phyloP scores from a whole-genome alignment of 1,284 basidiomycete genomes.

The Ustilago loliicola region DNA sequence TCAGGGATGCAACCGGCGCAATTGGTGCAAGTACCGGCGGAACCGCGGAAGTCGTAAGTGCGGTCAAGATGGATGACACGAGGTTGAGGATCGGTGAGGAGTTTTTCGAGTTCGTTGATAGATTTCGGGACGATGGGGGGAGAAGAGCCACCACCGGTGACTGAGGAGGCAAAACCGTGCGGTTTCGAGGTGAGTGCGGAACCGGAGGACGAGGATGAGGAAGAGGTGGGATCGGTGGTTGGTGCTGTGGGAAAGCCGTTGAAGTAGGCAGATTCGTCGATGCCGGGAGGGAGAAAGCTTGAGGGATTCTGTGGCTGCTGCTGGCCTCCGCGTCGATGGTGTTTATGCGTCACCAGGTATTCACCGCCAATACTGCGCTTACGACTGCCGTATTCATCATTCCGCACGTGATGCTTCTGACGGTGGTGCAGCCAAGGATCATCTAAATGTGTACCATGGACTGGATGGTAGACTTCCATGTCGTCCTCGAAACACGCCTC shows the following conservation, averaged over 20 bases:
- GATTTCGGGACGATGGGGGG: slow-evolving; percentile 67
- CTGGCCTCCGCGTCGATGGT: not conserved
- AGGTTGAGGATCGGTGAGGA: slow-evolving; percentile 67
- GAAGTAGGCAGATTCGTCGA: slow-evolving; percentile 6
- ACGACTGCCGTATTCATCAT: slow-evolving; percentile 6
- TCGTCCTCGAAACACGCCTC: slow-evolving; percentile 16
- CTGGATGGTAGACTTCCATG: slow-evolving; percentile 27
- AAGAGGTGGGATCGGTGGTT: not conserved
- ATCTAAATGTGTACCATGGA: slow-evolving; percentile 19
- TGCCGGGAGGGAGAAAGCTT: not conserved
- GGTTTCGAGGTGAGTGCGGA: slow-evolving; percentile 21
- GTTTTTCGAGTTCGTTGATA: slow-evolving; percentile 65
- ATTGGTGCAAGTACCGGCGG: slow-evolving; percentile 56
- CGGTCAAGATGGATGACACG: slow-evolving; percentile 70
- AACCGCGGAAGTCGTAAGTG: slow-evolving; percentile 69
- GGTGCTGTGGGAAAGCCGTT: slow-evolving; percentile 18
- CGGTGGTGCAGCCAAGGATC: slow-evolving; percentile 29
- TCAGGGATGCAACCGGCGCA: slow-evolving; percentile 58
- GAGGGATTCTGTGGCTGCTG: not conserved
- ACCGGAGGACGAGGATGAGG: not conserved
- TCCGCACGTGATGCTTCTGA: not conserved
- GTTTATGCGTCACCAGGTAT: slow-evolving; percentile 5
- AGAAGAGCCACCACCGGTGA: slow-evolving; percentile 71
- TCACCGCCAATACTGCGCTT: slow-evolving; percentile 10
- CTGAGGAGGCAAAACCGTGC: slow-evolving; percentile 65